Conservation (phyloP, 257 asterid species). For the Cordia subcordata region DNA sequence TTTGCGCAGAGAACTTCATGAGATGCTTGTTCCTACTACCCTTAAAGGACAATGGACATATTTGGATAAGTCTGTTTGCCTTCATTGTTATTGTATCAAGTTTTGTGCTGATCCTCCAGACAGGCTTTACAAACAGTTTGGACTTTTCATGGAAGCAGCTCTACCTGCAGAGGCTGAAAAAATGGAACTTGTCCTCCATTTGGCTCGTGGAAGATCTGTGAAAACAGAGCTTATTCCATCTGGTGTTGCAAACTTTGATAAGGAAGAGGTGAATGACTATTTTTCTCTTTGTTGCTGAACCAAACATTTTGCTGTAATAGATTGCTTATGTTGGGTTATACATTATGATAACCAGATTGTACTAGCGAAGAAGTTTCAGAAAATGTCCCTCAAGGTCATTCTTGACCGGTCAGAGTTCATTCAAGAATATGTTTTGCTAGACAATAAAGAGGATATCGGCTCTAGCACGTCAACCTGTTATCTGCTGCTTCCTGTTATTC, state of each 20-base stretch:
- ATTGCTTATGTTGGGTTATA: slow-evolving; percentile 16
- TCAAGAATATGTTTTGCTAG: slow-evolving; percentile 58
- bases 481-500: slow-evolving; percentile 71
- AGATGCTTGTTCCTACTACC: slow-evolving; percentile 91
- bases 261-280: slow-evolving; percentile 49
- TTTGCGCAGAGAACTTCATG: slow-evolving; percentile 68
- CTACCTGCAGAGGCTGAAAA: slow-evolving; percentile 80
- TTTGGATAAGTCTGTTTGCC: slow-evolving; percentile 37
- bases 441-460: slow-evolving; percentile 30
- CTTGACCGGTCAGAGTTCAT: slow-evolving; percentile 66
- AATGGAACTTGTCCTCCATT: slow-evolving; percentile 73
- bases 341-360: slow-evolving; percentile 45
- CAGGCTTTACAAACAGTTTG: slow-evolving; percentile 69
- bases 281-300: slow-evolving; percentile 11
- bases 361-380: slow-evolving; percentile 75
- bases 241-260: slow-evolving; percentile 55
- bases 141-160: slow-evolving; percentile 69
- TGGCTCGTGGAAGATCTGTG: slow-evolving; percentile 89
- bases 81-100: slow-evolving; percentile 57
- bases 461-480: slow-evolving; percentile 58
- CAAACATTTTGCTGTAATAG: slow-evolving; percentile 5
- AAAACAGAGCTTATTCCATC: slow-evolving; percentile 60
- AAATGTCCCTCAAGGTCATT: slow-evolving; percentile 69
- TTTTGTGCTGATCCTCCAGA: slow-evolving; percentile 71
- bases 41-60: slow-evolving; percentile 62